Evolutionary conservation across 1,139 yeast species (phyloP), one percentile per base, ranked within the genome.

Genomic region (Candida sp.): DNA sequence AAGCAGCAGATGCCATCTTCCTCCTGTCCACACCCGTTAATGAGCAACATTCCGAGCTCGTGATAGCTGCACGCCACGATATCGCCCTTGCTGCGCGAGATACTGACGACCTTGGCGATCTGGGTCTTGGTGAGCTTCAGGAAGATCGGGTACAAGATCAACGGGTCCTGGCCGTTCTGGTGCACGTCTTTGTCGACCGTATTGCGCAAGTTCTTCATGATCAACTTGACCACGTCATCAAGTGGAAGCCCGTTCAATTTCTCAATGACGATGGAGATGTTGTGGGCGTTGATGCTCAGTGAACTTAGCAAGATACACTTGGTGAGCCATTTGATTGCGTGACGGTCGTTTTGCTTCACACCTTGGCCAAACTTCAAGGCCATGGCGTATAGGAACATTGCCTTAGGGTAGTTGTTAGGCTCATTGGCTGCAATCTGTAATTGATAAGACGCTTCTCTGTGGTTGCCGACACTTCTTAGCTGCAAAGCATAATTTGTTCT

Each of bases 311-410:
- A 59, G 12, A 76, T 63, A 51, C 77, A 68, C 53, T 71, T 69
- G 56, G 83, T 77, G 4, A 90, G 72, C 90, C 92, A 88, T 52
- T 75, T 71, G 42, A 86, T 73, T 1, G 92, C 83, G 49, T 78
- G 81, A 11, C 70, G 62, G 44, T 83, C 80, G 63, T 86, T 86
- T 53, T 78, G 80, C 30, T 83, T 77, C 12, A 86, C 84, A 0
- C 96, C 96, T 68, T 85, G 85, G 1, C 96, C 96, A 51, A 80
- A 75, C 50, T 88, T 73, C 32, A 89, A 68, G 0, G 94, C 88
- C 58, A 87, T 68, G 0, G 93, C 90, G 63, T 88, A 89, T 37
- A 87, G 66, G 45, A 85, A 77, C 88, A 85, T 88, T 1, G 94
- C 96, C 49, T 65, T 64, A 1, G 77, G 72, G 42, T 86, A 83